These are phyloP conservation scores for Penicillium bialowiezense DNA, from an alignment of 495 filamentous ascomycete genomes.

Conservation along the genomic window DNA sequence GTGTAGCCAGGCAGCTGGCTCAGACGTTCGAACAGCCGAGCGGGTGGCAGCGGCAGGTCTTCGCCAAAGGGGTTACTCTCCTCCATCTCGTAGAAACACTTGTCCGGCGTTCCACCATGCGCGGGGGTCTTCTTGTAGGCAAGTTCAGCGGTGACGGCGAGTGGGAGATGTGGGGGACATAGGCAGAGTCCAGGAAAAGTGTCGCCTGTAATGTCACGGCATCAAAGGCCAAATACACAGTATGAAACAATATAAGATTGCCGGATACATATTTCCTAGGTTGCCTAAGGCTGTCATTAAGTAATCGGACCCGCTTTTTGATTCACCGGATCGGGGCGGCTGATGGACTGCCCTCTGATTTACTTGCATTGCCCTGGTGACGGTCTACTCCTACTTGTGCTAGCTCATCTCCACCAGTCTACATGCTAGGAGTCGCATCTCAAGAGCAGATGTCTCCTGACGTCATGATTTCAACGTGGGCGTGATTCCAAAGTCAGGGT, in stretches of 20 bases:
- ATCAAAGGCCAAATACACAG: neutral
- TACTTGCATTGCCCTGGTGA: too few relatives aligned
- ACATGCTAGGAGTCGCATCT: too few relatives aligned
- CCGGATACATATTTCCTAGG: neutral
- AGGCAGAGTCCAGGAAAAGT: neutral
- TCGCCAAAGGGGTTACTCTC: slow-evolving; percentile 48
- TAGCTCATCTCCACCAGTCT: too few relatives aligned
- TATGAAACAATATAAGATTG: neutral
- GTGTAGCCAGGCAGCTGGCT: slow-evolving; percentile 69
- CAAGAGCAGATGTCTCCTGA: too few relatives aligned
- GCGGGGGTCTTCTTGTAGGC: neutral
- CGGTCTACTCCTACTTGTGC: too few relatives aligned
- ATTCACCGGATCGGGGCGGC: neutral
- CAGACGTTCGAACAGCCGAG: slow-evolving; percentile 70
- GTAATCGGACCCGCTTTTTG: too few relatives aligned
- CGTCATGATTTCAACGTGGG: too few relatives aligned
- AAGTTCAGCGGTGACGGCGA: neutral
- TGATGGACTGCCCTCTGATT: neutral
- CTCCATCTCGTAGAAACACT: slow-evolving; percentile 29
- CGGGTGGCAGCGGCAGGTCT: slow-evolving; percentile 64
- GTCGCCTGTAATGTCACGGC: neutral
- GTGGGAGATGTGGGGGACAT: slow-evolving; percentile 10
- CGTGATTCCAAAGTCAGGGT: too few relatives aligned
- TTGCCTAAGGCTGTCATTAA: slow-evolving; percentile 2
- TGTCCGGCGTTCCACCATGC: slow-evolving; percentile 18